Evolutionary conservation across 2,329 filamentous ascomycete species (phyloP).

Genomic region (Phoma sp.): DNA sequence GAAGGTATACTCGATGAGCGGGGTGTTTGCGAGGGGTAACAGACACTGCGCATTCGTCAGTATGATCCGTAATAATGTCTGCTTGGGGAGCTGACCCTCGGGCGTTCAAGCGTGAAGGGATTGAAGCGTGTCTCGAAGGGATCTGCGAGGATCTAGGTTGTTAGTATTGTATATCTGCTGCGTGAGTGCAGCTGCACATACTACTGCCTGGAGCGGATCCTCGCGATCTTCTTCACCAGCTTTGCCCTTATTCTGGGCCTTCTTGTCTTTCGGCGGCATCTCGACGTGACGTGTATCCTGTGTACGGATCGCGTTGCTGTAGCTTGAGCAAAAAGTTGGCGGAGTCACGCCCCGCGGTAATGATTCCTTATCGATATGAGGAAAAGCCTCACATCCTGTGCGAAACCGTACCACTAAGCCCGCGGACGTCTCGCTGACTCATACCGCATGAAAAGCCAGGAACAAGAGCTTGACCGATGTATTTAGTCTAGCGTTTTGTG

Average conservation of each 20-base stretch:
- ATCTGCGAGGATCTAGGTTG: slow-evolving; percentile 79
- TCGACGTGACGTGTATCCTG: slow-evolving; percentile 8
- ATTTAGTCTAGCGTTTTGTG: slow-evolving; percentile 17
- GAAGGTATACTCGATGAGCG: slow-evolving; percentile 95
- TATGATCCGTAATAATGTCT: not conserved
- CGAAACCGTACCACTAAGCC: slow-evolving; percentile 9
- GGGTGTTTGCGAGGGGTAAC: slow-evolving; percentile 88
- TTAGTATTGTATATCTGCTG: slow-evolving; percentile 22
- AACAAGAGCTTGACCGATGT: slow-evolving; percentile 11
- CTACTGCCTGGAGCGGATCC: slow-evolving; percentile 68
- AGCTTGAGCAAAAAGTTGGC: slow-evolving; percentile 11
- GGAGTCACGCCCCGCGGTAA: slow-evolving; percentile 16
- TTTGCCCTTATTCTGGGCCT: slow-evolving; percentile 49
- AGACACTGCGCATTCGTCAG: slow-evolving; percentile 70
- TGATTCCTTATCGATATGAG: slow-evolving; percentile 14
- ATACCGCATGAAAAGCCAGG: slow-evolving; percentile 14
- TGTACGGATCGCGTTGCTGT: not conserved
- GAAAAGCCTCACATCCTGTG: slow-evolving; percentile 10
- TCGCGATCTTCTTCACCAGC: slow-evolving; percentile 63
- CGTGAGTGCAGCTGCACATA: slow-evolving; percentile 45
- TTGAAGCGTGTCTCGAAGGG: slow-evolving; percentile 91
- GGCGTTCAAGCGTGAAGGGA: slow-evolving; percentile 86
- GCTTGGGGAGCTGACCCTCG: slow-evolving; percentile 66
- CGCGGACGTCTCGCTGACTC: slow-evolving; percentile 15
- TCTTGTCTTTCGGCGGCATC: slow-evolving; percentile 58